Evolutionary conservation across 139 green algal genomes (phyloP).

Genomic region (Chlorella sp.): DNA sequence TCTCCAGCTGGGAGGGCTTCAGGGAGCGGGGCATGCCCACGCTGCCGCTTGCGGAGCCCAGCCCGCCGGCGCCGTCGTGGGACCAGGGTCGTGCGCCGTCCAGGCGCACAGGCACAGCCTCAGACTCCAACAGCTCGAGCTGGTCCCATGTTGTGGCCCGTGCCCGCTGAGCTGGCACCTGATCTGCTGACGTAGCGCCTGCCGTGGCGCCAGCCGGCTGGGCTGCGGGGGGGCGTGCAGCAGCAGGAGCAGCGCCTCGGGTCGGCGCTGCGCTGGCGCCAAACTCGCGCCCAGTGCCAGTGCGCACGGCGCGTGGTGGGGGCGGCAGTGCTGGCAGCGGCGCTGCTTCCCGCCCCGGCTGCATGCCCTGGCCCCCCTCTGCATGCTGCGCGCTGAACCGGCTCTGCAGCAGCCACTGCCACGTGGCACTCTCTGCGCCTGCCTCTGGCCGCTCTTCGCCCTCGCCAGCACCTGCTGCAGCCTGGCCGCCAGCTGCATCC

Average conservation of each 20-base stretch:
- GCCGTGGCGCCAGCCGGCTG: no score
- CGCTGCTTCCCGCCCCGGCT: background rate
- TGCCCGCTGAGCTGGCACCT: background rate
- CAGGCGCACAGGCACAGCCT: background rate
- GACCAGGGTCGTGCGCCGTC: constrained; percentile 10
- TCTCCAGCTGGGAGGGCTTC: background rate
- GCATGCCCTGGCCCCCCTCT: background rate
- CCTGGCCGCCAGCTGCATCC: background rate
- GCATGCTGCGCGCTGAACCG: background rate
- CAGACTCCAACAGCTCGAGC: background rate
- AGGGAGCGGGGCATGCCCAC: background rate
- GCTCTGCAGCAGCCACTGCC: constrained; percentile 16
- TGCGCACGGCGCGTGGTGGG: background rate
- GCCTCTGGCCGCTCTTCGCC: background rate
- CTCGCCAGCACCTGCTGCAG: background rate
- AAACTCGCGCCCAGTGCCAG: background rate
- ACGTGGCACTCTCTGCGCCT: background rate
- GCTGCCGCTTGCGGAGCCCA: background rate
- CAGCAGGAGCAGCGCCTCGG: background rate
- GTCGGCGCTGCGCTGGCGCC: background rate
- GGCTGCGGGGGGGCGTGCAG: background rate
- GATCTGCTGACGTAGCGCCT: background rate
- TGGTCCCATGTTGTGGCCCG: constrained; percentile 2
- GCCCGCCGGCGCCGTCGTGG: background rate
- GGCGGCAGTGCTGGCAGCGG: background rate